These are phyloP conservation scores for Lasiosphaeriaceae sp. DNA, from an alignment of 495 filamentous ascomycete species.

Conservation along the genomic window DNA sequence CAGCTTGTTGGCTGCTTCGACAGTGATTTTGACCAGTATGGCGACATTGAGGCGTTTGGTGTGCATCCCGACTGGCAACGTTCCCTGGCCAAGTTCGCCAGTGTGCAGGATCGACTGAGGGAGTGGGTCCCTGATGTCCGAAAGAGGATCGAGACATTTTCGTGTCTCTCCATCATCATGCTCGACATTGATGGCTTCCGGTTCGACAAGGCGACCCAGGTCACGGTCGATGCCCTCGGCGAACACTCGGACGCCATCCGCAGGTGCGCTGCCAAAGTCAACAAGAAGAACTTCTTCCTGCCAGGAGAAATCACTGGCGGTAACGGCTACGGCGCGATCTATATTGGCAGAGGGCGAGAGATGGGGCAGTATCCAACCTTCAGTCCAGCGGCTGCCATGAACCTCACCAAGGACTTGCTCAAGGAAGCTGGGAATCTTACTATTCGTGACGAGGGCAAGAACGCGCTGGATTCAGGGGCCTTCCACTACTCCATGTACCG, in stretches of 20 bases:
- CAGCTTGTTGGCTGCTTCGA: constrained; percentile 53
- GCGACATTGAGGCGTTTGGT: constrained; percentile 63
- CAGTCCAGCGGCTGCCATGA: constrained; percentile 57
- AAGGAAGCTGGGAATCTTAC: constrained; percentile 26
- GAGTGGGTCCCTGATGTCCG: constrained; percentile 64
- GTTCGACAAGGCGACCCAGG: constrained; percentile 60
- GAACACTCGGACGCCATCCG: constrained; percentile 51
- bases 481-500: constrained; percentile 71
- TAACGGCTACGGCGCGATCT: constrained; percentile 58
- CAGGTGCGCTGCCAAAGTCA: constrained; percentile 50
- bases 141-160: constrained; percentile 56
- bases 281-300: constrained; percentile 62
- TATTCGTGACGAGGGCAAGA: constrained; percentile 49
- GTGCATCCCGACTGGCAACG: constrained; percentile 61
- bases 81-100: constrained; percentile 66
- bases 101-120: constrained; percentile 65
- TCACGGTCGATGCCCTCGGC: constrained; percentile 58
- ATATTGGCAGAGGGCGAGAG: constrained; percentile 58
- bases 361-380: constrained; percentile 46
- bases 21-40: constrained; percentile 64
- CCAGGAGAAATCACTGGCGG: constrained; percentile 62
- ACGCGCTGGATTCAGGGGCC: constrained; percentile 57
- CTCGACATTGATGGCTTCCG: constrained; percentile 68
- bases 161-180: constrained; percentile 58
- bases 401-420: constrained; percentile 50